These are phyloP conservation scores for Alternaria dauci DNA, from an alignment of 2,329 filamentous ascomycete species.

Conservation along the genomic window DNA sequence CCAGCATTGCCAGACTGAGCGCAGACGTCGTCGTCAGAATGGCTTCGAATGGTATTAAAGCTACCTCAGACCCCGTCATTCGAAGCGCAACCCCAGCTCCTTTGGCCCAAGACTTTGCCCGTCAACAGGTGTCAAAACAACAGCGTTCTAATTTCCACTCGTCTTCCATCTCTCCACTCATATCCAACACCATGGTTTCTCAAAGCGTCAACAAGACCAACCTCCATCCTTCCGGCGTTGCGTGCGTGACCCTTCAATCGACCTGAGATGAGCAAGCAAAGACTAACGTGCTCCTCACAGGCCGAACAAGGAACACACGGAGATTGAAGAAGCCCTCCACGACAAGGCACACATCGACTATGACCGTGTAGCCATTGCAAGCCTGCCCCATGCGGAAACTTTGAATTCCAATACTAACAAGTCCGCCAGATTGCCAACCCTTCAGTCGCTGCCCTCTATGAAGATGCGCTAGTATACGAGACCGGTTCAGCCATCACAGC, in stretches of 20 bases:
- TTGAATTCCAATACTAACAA: slow-evolving; percentile 21
- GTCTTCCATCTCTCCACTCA: slow-evolving; percentile 58
- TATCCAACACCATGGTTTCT: slow-evolving; percentile 52
- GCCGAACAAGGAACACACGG: slow-evolving; percentile 87
- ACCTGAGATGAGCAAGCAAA: background rate
- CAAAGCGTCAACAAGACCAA: slow-evolving; percentile 85
- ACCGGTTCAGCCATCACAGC: slow-evolving; percentile 97
- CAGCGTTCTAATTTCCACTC: slow-evolving; percentile 67
- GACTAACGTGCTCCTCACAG: slow-evolving; percentile 57
- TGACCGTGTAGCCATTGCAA: slow-evolving; percentile 95
- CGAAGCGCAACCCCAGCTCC: slow-evolving; percentile 54
- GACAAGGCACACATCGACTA: slow-evolving; percentile 99
- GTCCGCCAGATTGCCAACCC: slow-evolving; percentile 77
- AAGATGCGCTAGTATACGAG: slow-evolving; percentile 98
- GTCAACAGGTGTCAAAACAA: slow-evolving; percentile 66
- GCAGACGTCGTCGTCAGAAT: slow-evolving; percentile 43
- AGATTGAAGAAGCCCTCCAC: slow-evolving; percentile 97
- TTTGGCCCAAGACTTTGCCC: slow-evolving; percentile 64
- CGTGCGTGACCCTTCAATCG: slow-evolving; percentile 67
- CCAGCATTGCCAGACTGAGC: slow-evolving; percentile 31
- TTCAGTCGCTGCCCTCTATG: slow-evolving; percentile 93
- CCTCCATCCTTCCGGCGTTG: slow-evolving; percentile 88
- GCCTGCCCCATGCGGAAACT: slow-evolving; percentile 42
- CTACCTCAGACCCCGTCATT: slow-evolving; percentile 45
- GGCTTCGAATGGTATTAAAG: slow-evolving; percentile 49